Conservation (phyloP, 2,329 filamentous ascomycete genomes). For the Paracoccidioides lutzii region DNA sequence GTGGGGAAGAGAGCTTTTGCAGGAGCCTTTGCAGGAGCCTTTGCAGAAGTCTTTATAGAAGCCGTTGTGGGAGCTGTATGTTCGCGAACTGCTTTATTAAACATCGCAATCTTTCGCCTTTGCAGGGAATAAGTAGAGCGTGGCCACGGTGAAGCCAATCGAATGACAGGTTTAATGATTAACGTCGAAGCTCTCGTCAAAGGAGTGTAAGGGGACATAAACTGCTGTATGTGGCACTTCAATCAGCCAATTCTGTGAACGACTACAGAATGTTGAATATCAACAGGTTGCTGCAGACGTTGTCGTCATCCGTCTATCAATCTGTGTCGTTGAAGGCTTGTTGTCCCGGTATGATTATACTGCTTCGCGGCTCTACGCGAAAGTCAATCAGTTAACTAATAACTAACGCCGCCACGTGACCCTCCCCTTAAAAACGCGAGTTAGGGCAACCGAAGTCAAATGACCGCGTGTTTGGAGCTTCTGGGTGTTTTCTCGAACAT, state of each 20-base stretch:
- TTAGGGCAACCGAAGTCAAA: not conserved
- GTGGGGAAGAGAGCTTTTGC: constrained; percentile 23
- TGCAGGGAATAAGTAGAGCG: not conserved
- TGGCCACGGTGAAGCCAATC: not conserved
- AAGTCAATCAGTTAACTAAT: not conserved
- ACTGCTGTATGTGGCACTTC: not conserved
- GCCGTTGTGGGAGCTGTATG: constrained; percentile 17
- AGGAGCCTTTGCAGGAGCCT: constrained; percentile 12
- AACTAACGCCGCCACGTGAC: not conserved
- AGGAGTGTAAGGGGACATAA: not conserved
- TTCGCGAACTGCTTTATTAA: constrained; percentile 29
- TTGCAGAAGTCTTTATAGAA: not conserved
- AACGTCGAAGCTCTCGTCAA: not conserved
- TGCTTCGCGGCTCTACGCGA: not conserved
- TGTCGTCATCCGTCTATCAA: not conserved
- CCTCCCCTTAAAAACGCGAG: not conserved
- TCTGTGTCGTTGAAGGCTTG: not conserved
- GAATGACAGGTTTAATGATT: not conserved
- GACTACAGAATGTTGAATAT: not conserved
- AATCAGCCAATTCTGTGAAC: not conserved
- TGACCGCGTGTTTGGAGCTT: not conserved
- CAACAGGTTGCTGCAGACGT: not conserved
- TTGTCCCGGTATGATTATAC: not conserved
- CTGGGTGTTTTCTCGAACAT: not conserved
- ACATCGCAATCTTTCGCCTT: constrained; percentile 19